Evolutionary conservation across 106 monocot genomes (phyloP).

Genomic region (Allium fistulosum): DNA sequence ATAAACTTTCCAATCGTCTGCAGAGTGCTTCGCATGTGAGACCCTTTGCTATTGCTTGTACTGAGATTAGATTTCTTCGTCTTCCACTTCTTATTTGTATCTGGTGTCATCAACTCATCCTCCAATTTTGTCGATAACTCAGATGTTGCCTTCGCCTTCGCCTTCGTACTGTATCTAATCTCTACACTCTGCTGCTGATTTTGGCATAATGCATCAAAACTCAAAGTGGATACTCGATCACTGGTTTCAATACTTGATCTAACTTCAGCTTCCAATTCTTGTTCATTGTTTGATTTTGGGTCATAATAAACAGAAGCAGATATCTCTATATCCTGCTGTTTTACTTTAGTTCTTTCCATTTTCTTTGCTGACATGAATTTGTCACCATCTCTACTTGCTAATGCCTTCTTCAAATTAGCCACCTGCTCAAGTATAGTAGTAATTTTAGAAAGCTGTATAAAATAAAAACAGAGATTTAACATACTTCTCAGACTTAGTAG

Average conservation of each 20-base stretch:
- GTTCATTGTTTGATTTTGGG: too few relatives aligned
- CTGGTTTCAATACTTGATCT: too few relatives aligned
- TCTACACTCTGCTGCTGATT: too few relatives aligned
- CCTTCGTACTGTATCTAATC: constrained; percentile 3
- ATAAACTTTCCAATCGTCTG: constrained; percentile 47
- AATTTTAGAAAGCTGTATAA: background rate
- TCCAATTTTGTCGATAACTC: constrained; percentile 2
- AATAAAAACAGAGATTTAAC: background rate
- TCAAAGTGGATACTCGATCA: too few relatives aligned
- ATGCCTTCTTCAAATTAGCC: constrained; percentile 46
- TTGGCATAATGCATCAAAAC: too few relatives aligned
- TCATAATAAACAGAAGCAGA: too few relatives aligned
- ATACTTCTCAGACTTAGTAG: background rate
- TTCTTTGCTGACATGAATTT: constrained; percentile 17
- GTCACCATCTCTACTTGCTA: constrained; percentile 36
- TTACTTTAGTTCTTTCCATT: constrained; percentile 22
- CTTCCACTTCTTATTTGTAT: background rate
- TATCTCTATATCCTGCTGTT: too few relatives aligned
- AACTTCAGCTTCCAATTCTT: too few relatives aligned
- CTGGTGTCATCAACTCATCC: background rate
- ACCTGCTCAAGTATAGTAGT: constrained; percentile 25
- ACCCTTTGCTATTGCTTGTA: constrained; percentile 5
- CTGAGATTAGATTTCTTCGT: background rate
- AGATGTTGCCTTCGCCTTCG: background rate
- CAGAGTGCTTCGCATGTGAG: constrained; percentile 39